Conservation (phyloP, 495 filamentous ascomycete species). For the Penicillium goetzii region DNA sequence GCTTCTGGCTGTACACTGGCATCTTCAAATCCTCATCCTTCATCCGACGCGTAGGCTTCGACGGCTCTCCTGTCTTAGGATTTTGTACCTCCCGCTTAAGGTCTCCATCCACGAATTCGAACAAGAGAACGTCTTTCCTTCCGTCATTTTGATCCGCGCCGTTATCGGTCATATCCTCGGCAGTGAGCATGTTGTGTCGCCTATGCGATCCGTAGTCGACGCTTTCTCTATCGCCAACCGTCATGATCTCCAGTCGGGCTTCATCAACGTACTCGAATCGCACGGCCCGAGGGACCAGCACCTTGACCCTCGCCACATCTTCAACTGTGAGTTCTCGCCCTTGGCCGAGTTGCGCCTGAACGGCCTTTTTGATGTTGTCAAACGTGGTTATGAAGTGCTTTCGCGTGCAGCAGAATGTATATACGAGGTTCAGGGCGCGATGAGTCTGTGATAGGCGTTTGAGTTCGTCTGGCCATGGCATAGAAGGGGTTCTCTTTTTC, state of each 20-base stretch:
- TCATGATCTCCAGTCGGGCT: slow-evolving; percentile 74
- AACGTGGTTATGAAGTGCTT: slow-evolving; percentile 92
- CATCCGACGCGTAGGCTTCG: slow-evolving; percentile 63
- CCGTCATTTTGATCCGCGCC: slow-evolving; percentile 38
- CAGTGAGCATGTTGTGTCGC: slow-evolving; percentile 31
- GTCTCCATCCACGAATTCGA: slow-evolving; percentile 93
- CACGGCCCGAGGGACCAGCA: slow-evolving; percentile 73
- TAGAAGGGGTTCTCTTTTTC: slow-evolving; percentile 35
- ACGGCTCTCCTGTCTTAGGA: slow-evolving; percentile 71
- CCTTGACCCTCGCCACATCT: slow-evolving; percentile 82
- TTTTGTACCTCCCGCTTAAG: slow-evolving; percentile 77
- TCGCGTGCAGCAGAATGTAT: slow-evolving; percentile 90
- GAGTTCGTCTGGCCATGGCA: slow-evolving; percentile 77
- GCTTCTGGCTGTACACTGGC: slow-evolving; percentile 91
- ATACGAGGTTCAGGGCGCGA: slow-evolving; percentile 86
- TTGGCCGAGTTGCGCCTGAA: slow-evolving; percentile 76
- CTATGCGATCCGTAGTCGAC: slow-evolving; percentile 27
- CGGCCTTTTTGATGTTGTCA: slow-evolving; percentile 79
- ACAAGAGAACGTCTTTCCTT: slow-evolving; percentile 71
- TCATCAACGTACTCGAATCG: slow-evolving; percentile 88
- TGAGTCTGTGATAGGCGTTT: slow-evolving; percentile 74
- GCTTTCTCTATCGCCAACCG: slow-evolving; percentile 59
- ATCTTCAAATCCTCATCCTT: slow-evolving; percentile 84
- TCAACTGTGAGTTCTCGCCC: slow-evolving; percentile 64
- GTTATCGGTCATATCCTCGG: slow-evolving; percentile 28